Percentiles rank a stretch among this genome's conserved stretches.
Conservation (phyloP, 139 green algal species). For the Closterium sp. region DNA sequence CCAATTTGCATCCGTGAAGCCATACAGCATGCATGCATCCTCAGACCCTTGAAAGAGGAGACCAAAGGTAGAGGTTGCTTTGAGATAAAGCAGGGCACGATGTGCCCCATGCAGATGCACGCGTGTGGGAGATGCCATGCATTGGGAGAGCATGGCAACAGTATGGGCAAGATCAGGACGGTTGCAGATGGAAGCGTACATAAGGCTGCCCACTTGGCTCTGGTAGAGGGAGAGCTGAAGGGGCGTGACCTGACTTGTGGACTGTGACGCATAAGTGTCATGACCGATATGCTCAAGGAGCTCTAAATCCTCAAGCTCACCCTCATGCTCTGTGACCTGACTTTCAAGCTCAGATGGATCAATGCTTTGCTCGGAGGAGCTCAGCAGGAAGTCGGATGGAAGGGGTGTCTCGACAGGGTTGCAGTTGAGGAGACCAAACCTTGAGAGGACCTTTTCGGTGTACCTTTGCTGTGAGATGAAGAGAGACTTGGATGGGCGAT, state of each 20-base stretch:
- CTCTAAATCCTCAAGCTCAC: neutral
- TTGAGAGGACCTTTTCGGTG: neutral
- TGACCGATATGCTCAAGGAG: neutral
- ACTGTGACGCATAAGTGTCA: neutral
- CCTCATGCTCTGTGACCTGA: neutral
- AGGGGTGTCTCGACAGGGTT: neutral
- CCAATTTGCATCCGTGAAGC: constrained; percentile 7
- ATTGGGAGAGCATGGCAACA: neutral
- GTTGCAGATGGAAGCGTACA: constrained; percentile 8
- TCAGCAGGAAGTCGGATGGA: neutral
- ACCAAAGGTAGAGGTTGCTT: neutral
- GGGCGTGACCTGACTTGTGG: neutral
- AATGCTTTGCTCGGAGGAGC: neutral
- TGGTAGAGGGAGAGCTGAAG: constrained; percentile 16
- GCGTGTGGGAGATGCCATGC: neutral
- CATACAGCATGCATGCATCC: neutral
- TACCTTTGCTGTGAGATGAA: neutral
- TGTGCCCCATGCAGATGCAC: constrained; percentile 9
- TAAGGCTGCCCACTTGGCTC: constrained; percentile 12
- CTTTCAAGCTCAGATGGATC: neutral
- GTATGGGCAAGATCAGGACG: constrained; percentile 15
- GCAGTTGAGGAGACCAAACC: neutral
- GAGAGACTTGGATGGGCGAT: neutral
- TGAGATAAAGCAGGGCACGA: constrained; percentile 11
- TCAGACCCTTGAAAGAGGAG: constrained; percentile 6